Percentiles rank a stretch among this genome's conserved stretches.
These are phyloP conservation scores for Claviceps sp. DNA, from an alignment of 2,329 filamentous ascomycete species.

Conservation along the genomic window DNA sequence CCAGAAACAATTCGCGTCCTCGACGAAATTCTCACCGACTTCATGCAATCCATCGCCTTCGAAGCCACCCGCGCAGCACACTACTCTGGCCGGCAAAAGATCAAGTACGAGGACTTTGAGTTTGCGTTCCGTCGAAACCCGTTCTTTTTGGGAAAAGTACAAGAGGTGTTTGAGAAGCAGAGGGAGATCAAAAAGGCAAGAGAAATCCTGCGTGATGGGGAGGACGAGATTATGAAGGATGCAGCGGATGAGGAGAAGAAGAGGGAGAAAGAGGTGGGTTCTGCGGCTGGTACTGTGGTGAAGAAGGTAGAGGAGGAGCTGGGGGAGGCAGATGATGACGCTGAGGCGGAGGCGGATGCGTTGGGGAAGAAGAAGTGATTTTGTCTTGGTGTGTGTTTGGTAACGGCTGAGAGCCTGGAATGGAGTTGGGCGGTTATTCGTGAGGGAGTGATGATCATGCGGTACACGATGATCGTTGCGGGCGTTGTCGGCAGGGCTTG, in stretches of 20 bases:
- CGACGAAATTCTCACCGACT: slow-evolving; percentile 93
- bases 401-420: background rate
- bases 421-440: background rate
- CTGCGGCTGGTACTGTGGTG: slow-evolving; percentile 4
- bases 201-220: slow-evolving; percentile 60
- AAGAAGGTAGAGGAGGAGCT: slow-evolving; percentile 33
- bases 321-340: slow-evolving; percentile 39
- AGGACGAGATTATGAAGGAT: slow-evolving; percentile 43
- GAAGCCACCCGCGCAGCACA: slow-evolving; percentile 75
- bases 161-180: slow-evolving; percentile 81
- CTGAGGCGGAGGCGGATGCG: slow-evolving; percentile 27
- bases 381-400: background rate
- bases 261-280: slow-evolving; percentile 15
- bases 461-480: no score
- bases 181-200: slow-evolving; percentile 72
- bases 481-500: no score
- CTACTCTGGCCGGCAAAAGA: slow-evolving; percentile 82
- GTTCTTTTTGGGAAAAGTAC: slow-evolving; percentile 73
- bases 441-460: background rate
- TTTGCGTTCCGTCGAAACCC: slow-evolving; percentile 83
- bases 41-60: slow-evolving; percentile 88
- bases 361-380: slow-evolving; percentile 24
- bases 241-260: slow-evolving; percentile 31
- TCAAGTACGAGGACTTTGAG: slow-evolving; percentile 96
- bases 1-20: slow-evolving; percentile 74